Base-by-base conservation (phyloP, 108 stramenopile species). In the Pseudonitzschia multistriata region DNA sequence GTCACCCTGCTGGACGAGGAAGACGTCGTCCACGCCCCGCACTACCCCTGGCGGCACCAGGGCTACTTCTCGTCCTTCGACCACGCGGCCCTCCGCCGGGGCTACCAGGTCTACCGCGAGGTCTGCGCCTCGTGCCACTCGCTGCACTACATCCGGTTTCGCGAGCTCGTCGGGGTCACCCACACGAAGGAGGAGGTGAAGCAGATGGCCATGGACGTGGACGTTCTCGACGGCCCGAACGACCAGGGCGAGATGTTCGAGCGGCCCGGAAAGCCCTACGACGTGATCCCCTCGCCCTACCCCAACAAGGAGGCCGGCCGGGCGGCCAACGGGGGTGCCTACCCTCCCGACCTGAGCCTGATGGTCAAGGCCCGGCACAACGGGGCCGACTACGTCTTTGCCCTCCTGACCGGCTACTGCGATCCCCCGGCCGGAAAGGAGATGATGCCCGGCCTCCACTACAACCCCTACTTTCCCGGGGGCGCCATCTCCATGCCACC, bases 211-310 rank as follows among this genome's bases (percentile, higher is more conserved):
- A 82, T 82, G 45, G 93, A 96, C 65, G 94, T 96, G 27, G 98
- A 98, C 36, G 85, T 98, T 31, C 74, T 95, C 54, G 99, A 99
- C 65, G 99, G 96, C 55, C 99, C 99, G 56, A 97, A 99, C 77
- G 97, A 97, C 66, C 92, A 92, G 72, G 97, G 98, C 31, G 97
- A 98, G 73, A 97, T 97, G 97, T 99, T 98, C 72, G 99, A 99
- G 78, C 93, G 99, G 27, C 99, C 99, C 11, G 97, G 96, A 49
- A 98, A 98, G 85, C 92, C 96, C 10, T 88, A 89, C 57, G 97
- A 98, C 85, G 67, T 77, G 0, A 75, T 97, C 60, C 99, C 98
- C 33, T 83, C 77, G 6, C 99, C 99, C 15, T 99, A 99, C 77
- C 79, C 82, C 64, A 99, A 99, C 76, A 94, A 97, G 74, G 97